A percentile compares a stretch with the other conserved stretches of the same genome.
phyloP scores from a whole-genome alignment of 306 rosid species.

The Inga laurina region DNA sequence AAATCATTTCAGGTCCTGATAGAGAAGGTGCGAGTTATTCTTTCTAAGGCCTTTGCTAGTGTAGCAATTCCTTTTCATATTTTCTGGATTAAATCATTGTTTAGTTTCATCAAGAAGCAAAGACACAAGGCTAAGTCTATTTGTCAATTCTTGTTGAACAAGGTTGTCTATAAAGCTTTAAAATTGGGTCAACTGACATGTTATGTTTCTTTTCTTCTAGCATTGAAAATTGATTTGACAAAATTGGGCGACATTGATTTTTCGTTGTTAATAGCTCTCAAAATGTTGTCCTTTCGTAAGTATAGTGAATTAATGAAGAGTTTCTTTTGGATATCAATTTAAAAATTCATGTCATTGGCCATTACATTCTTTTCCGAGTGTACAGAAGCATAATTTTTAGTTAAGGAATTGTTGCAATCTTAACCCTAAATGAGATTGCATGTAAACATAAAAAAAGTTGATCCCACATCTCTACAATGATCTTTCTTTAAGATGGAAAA shows the following conservation, averaged over 20 bases:
- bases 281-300: background rate
- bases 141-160: slow-evolving; percentile 11
- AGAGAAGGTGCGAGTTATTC: slow-evolving; percentile 55
- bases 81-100: slow-evolving; percentile 2
- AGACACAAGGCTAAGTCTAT: slow-evolving; percentile 1
- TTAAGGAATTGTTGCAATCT: slow-evolving; percentile 9
- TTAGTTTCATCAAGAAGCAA: slow-evolving; percentile 8
- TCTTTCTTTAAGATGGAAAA: slow-evolving; percentile 14
- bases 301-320: background rate
- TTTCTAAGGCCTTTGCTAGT: slow-evolving; percentile 19
- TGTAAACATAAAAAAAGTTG: background rate
- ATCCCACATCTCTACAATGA: slow-evolving; percentile 3
- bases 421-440: slow-evolving; percentile 7
- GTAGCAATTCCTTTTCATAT: slow-evolving; percentile 6
- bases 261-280: background rate
- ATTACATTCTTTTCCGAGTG: slow-evolving; percentile 1
- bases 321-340: background rate
- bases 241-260: slow-evolving; percentile 15
- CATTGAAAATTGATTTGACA: slow-evolving; percentile 20
- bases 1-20: slow-evolving; percentile 64
- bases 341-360: slow-evolving; percentile 5
- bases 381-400: slow-evolving; percentile 14
- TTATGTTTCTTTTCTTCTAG: slow-evolving; percentile 7
- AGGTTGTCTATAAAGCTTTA: slow-evolving; percentile 30
- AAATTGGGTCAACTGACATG: background rate